Percentiles rank a stretch among this genome's conserved stretches.
Evolutionary conservation across 176 grass and related monocot genomes (phyloP).

Genomic region (Bonia amplexicaulis): DNA sequence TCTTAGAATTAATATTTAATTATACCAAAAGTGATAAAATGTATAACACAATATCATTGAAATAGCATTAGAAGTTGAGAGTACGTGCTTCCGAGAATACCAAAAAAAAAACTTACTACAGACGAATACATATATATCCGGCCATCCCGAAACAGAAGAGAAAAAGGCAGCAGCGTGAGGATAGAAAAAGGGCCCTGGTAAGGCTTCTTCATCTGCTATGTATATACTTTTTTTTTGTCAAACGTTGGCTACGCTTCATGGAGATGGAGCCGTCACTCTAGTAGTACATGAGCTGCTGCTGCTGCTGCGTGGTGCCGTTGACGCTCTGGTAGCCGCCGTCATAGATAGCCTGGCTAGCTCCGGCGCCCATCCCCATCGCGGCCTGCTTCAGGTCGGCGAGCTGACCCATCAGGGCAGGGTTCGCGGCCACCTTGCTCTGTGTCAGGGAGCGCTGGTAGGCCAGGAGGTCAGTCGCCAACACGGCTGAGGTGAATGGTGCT

Average conservation of each 20-base stretch:
- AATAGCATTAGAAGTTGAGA: too few relatives aligned
- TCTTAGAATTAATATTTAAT: too few relatives aligned
- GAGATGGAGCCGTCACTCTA: conserved; percentile 27
- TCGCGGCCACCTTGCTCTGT: conserved; percentile 59
- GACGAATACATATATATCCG: background rate
- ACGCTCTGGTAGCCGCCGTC: conserved; percentile 67
- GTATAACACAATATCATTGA: too few relatives aligned
- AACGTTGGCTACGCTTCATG: conserved; percentile 5
- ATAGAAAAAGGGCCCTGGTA: conserved; percentile 7
- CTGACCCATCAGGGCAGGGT: conserved; percentile 66
- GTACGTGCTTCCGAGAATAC: too few relatives aligned
- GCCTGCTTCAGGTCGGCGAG: conserved; percentile 62
- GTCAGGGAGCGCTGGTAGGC: conserved; percentile 70
- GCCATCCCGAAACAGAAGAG: background rate
- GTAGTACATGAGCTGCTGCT: conserved; percentile 95
- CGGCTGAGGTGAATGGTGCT: conserved; percentile 37
- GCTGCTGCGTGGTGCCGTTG: conserved; percentile 26
- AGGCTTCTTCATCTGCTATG: conserved; percentile 39
- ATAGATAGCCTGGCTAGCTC: conserved; percentile 73
- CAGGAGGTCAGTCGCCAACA: conserved; percentile 60
- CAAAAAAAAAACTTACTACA: too few relatives aligned
- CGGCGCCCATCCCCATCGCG: conserved; percentile 50
- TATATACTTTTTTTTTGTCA: too few relatives aligned
- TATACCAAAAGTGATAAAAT: too few relatives aligned
- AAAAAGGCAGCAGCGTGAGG: background rate